Percentiles rank a stretch among this genome's conserved stretches.
These are phyloP conservation scores for Hibiscus syriacus DNA, from an alignment of 345 rosid species.

Conservation along the genomic window DNA sequence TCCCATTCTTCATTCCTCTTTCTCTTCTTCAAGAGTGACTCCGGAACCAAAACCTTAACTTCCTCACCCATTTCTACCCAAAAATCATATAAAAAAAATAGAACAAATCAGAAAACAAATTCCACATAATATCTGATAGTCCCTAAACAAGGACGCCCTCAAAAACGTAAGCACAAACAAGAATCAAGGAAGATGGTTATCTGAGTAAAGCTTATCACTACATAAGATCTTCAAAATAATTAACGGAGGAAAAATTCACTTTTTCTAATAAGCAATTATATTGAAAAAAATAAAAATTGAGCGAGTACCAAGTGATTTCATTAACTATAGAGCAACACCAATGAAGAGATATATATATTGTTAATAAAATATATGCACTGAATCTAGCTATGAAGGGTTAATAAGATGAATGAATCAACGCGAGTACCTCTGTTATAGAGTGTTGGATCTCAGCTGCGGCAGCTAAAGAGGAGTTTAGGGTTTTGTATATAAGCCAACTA, in stretches of 20 bases:
- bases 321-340: neutral
- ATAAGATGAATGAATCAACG: neutral
- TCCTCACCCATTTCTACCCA: constrained; percentile 23
- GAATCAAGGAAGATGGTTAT: neutral
- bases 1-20: constrained; percentile 73
- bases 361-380: neutral
- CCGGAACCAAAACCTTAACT: constrained; percentile 48
- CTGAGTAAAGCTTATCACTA: neutral
- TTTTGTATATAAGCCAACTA: neutral
- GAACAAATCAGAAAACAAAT: too few species aligned
- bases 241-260: neutral
- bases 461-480: neutral
- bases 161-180: too few species aligned
- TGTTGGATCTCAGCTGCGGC: neutral
- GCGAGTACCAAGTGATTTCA: neutral
- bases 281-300: neutral
- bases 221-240: neutral
- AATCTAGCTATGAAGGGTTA: neutral
- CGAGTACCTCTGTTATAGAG: neutral
- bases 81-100: neutral
- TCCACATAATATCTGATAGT: too few species aligned
- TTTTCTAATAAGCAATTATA: neutral
- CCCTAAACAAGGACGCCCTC: too few species aligned
- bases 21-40: constrained; percentile 72
- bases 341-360: neutral